Evolutionary conservation across 352 stramenopile genomes (phyloP), one percentile per base, ranked within the genome.

Genomic region (Phytopythium aichiense): DNA sequence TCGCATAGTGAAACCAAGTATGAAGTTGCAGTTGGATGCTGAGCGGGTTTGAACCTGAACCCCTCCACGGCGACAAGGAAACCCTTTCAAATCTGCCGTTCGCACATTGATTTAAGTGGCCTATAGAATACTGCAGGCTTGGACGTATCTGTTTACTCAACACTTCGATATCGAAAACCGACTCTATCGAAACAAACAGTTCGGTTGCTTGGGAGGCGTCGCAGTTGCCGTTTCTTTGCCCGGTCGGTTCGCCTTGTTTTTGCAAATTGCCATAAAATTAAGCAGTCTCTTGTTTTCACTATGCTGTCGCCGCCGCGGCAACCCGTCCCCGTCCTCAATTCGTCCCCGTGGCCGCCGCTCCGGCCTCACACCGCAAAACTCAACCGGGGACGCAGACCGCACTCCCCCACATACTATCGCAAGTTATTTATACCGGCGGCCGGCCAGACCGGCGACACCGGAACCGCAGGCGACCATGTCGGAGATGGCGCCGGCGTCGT

Each of bases 401-500:
- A n/a, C 28, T 3, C 35, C 9, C 35, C 8, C 35, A 0, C 35
- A 9, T 9, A 40, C 35, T 15, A 2, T 22, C 50, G 48, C 48
- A 12, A 23, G 28, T 16, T 56, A 56, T 40, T 56, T 56, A 40
- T 56, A 56, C 50, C 12, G 28, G 13, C 28, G 7, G 18, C 23
- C 38, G 15, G 4, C 38, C 38, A n/a, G 38, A 45, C 35, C 35
- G 35, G 18, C 40, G 40, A 46, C 40, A 22, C 43, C 18, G 20
- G 7, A 49, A 15, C 20, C 28, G 15, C 9, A 1, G 6, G 0
- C 12, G 52, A 46, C 13, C 46, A 91, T 91, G 81, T 82, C 73
- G 20, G 79, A 89, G 61, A 70, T 89, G 37, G 70, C 67, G 65
- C 76, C 71, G 62, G 77, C 83, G 9, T 89, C 77, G 18, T 93